Conservation (phyloP, 305 asterid genomes). For the Euphrasia arctica region DNA sequence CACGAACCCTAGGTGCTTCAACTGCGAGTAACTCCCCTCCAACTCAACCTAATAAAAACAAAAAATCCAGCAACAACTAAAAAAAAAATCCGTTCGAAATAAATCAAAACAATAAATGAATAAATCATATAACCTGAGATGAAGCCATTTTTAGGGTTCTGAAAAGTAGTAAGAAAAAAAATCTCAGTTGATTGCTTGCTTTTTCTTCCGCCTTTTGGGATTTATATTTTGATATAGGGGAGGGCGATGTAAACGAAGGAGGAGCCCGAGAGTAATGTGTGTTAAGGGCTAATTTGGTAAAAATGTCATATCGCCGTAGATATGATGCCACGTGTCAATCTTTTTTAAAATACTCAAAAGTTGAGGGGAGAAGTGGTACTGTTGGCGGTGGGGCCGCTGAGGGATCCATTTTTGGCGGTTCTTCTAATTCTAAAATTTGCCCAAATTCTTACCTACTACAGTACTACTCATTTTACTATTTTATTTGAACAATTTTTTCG, state of each 20-base stretch:
- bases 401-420: too few relatives aligned
- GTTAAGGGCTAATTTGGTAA: not conserved
- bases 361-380: too few relatives aligned
- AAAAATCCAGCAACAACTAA: not conserved
- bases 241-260: not conserved
- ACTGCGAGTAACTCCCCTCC: constrained; percentile 30
- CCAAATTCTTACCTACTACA: too few relatives aligned
- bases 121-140: not conserved
- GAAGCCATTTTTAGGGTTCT: not conserved
- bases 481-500: too few relatives aligned
- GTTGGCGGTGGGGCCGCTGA: too few relatives aligned
- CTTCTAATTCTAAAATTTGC: too few relatives aligned
- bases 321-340: too few relatives aligned
- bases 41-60: constrained; percentile 36
- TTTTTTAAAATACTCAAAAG: too few relatives aligned
- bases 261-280: too few relatives aligned
- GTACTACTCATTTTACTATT: too few relatives aligned
- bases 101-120: not conserved
- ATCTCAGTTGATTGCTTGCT: not conserved
- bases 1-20: constrained; percentile 62
- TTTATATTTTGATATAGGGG: not conserved
- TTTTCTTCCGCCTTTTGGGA: not conserved
- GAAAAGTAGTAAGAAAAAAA: not conserved
- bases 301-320: too few relatives aligned
- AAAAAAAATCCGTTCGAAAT: not conserved